Conservation (phyloP, 2,329 filamentous ascomycete genomes). For the Penicillium occitanis region DNA sequence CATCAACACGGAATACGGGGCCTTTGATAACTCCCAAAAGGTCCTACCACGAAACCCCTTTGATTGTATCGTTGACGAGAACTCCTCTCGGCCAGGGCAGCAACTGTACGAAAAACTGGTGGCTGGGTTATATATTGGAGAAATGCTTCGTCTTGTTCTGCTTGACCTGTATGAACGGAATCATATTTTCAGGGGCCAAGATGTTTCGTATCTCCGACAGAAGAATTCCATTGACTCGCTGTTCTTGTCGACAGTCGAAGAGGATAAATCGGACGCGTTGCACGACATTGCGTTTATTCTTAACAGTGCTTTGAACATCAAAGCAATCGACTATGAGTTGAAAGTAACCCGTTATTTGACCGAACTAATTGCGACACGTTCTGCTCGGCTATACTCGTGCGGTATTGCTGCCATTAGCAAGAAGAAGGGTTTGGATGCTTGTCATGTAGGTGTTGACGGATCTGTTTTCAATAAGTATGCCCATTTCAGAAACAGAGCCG, state of each 20-base stretch:
- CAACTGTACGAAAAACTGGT: conserved; percentile 98
- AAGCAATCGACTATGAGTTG: conserved; percentile 71
- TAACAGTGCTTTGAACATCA: conserved; percentile 68
- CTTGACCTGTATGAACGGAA: conserved; percentile 77
- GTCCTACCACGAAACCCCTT: conserved; percentile 71
- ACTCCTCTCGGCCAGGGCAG: conserved; percentile 86
- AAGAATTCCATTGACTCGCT: conserved; percentile 84
- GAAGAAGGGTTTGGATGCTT: conserved; percentile 80
- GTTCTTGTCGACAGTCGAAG: conserved; percentile 86
- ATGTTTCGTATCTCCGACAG: conserved; percentile 73
- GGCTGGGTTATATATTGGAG: conserved; percentile 85
- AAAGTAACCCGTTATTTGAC: conserved; percentile 82
- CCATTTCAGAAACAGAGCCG: conserved; percentile 88
- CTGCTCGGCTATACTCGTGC: conserved; percentile 86
- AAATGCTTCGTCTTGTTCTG: conserved; percentile 83
- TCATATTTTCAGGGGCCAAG: conserved; percentile 76
- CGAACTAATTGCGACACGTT: conserved; percentile 90
- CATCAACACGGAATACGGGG: conserved; percentile 93
- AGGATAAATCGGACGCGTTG: conserved; percentile 89
- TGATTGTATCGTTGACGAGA: conserved; percentile 78
- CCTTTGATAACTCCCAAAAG: conserved; percentile 82
- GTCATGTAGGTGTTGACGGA: conserved; percentile 91
- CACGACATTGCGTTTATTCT: conserved; percentile 80
- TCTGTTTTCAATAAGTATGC: conserved; percentile 98
- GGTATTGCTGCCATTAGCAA: conserved; percentile 95